Evolutionary conservation across 169 alveolate genomes (phyloP).

Genomic region (Fabrea salina): DNA sequence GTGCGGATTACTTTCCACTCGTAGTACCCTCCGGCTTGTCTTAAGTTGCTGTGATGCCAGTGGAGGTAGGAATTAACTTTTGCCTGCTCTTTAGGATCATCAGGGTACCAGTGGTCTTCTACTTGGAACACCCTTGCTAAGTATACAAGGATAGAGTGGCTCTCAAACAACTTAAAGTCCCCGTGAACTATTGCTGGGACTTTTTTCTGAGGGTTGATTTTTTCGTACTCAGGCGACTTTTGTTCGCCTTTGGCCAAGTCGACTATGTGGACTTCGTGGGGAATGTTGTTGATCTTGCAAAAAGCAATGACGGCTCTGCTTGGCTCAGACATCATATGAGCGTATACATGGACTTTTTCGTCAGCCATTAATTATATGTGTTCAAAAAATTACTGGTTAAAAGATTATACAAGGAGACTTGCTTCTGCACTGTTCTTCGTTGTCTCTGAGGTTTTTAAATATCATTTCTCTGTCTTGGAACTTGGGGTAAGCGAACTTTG

Average conservation of each 20-base stretch:
- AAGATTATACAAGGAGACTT: too few relatives aligned
- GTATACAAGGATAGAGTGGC: slow-evolving; percentile 36
- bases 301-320: slow-evolving; percentile 37
- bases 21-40: neutral
- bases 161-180: slow-evolving; percentile 30
- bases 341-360: slow-evolving; percentile 25
- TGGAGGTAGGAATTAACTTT: neutral
- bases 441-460: too few relatives aligned
- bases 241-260: slow-evolving; percentile 30
- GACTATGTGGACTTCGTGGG: slow-evolving; percentile 19
- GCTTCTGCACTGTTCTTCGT: too few relatives aligned
- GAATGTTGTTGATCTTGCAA: slow-evolving; percentile 1
- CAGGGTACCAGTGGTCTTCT: slow-evolving; percentile 28
- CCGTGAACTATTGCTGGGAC: slow-evolving; percentile 42
- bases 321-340: slow-evolving; percentile 35
- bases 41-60: neutral
- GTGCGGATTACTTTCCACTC: neutral
- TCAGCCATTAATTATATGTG: neutral
- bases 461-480: neutral
- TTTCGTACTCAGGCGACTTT: neutral
- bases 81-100: neutral
- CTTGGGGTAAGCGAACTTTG: neutral
- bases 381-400: neutral
- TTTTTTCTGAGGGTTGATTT: slow-evolving; percentile 23
- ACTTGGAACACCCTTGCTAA: neutral